These are phyloP conservation scores for Anthracocystis panici-leucophaei DNA, from an alignment of 1,284 basidiomycete species.

Conservation along the genomic window DNA sequence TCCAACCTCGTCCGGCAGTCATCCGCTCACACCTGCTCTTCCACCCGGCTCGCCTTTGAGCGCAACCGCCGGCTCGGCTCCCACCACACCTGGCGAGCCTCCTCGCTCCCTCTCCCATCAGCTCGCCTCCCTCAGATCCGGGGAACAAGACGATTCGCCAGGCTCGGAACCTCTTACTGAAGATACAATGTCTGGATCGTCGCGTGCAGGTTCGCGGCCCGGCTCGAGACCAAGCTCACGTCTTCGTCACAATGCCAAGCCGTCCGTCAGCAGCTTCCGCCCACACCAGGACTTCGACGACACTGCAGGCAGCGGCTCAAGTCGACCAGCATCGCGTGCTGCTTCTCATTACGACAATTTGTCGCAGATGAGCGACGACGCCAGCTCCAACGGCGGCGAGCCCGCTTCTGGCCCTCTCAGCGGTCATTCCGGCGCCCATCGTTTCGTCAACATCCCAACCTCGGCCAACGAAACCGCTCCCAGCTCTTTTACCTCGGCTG, in stretches of 20 bases:
- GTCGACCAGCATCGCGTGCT: conserved; percentile 29
- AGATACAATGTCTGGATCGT: conserved; percentile 32
- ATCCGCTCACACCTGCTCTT: conserved; percentile 1
- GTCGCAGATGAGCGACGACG: conserved; percentile 21
- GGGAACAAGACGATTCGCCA: conserved; percentile 31
- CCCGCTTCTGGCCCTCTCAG: conserved; percentile 26
- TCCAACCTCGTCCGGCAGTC: not conserved
- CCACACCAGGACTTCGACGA: conserved; percentile 19
- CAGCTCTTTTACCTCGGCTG: conserved; percentile 3
- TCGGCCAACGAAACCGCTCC: conserved; percentile 15
- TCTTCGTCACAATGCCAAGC: conserved; percentile 32
- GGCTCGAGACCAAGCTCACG: conserved; percentile 36
- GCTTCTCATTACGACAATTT: conserved; percentile 23
- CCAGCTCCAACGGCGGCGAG: conserved; percentile 25
- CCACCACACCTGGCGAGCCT: conserved; percentile 6
- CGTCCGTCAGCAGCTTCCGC: conserved; percentile 32
- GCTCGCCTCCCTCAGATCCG: conserved; percentile 11
- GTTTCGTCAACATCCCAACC: conserved; percentile 12
- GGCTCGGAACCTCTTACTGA: conserved; percentile 29
- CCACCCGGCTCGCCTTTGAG: conserved; percentile 18
- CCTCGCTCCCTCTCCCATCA: conserved; percentile 32
- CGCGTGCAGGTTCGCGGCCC: conserved; percentile 34
- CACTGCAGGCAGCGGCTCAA: conserved; percentile 25
- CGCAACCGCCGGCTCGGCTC: not conserved
- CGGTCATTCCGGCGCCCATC: conserved; percentile 30